phyloP scores from a whole-genome alignment of 2,329 filamentous ascomycete genomes.

The Cytospora schulzeri region DNA sequence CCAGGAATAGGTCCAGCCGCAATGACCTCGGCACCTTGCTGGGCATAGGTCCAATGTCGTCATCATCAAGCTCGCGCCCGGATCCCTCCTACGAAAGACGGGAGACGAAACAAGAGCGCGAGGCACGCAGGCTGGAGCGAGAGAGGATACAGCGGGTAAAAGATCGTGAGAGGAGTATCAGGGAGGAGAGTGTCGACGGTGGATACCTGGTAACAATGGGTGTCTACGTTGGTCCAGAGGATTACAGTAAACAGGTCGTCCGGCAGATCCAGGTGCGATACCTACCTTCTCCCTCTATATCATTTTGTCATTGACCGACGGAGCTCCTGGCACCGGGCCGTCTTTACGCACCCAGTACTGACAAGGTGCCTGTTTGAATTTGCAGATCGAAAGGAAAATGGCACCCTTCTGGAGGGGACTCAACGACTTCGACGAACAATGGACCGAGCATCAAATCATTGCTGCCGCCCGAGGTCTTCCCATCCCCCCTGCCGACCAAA shows the following conservation, averaged over 20 bases:
- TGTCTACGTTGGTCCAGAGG: slow-evolving; percentile 87
- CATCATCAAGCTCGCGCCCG: slow-evolving; percentile 42
- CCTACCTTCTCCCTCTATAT: not conserved
- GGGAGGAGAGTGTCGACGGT: slow-evolving; percentile 90
- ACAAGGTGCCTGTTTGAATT: not conserved
- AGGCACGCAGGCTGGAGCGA: slow-evolving; percentile 81
- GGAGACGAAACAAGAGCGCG: slow-evolving; percentile 89
- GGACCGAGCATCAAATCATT: slow-evolving; percentile 95
- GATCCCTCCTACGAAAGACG: slow-evolving; percentile 61
- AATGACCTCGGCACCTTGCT: slow-evolving; percentile 51
- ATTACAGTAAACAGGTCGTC: slow-evolving; percentile 87
- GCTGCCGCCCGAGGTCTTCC: slow-evolving; percentile 83
- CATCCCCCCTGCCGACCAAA: slow-evolving; percentile 81
- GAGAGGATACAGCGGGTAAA: slow-evolving; percentile 75
- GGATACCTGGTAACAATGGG: slow-evolving; percentile 93
- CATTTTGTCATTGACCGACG: not conserved
- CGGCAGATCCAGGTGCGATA: slow-evolving; percentile 80
- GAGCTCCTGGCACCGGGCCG: slow-evolving; percentile 2
- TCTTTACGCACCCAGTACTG: not conserved
- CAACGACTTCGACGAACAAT: slow-evolving; percentile 83
- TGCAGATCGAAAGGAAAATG: slow-evolving; percentile 84
- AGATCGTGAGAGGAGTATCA: slow-evolving; percentile 87
- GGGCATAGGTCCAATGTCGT: slow-evolving; percentile 41
- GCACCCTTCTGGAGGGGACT: slow-evolving; percentile 96
- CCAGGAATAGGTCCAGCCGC: slow-evolving; percentile 42